Conservation (phyloP, 1,284 basidiomycete species). For the Melanopsichium pennsylvanicum region DNA sequence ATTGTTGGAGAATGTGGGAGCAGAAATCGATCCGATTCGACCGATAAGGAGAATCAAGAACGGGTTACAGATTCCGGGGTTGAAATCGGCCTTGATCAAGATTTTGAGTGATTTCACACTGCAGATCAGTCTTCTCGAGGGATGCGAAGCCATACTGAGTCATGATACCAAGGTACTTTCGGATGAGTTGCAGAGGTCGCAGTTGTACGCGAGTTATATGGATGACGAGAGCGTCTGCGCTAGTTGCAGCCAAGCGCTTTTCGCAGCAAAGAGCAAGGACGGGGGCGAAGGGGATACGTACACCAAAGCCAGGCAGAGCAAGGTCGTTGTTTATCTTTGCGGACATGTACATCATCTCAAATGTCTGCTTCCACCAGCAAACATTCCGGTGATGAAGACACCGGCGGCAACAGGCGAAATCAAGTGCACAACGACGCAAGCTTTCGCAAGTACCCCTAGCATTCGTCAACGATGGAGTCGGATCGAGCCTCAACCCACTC, state of each 20-base stretch:
- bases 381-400: constrained; percentile 13
- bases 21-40: constrained; percentile 93
- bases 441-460: constrained; percentile 17
- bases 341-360: constrained; percentile 55
- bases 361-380: constrained; percentile 37
- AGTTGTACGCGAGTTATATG: constrained; percentile 43
- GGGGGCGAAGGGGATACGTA: constrained; percentile 8
- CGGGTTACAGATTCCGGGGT: constrained; percentile 91
- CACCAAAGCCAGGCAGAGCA: constrained; percentile 9
- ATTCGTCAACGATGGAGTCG: constrained; percentile 26
- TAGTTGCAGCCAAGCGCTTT: constrained; percentile 37
- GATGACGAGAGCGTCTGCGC: constrained; percentile 45
- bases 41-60: constrained; percentile 93
- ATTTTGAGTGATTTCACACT: constrained; percentile 95
- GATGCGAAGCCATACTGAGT: constrained; percentile 56
- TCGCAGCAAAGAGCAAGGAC: constrained; percentile 6
- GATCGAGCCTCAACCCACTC: not conserved
- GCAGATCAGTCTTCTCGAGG: constrained; percentile 66
- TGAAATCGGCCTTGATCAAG: constrained; percentile 93
- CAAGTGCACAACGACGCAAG: constrained; percentile 33
- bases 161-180: constrained; percentile 47
- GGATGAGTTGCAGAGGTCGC: constrained; percentile 39
- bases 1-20: constrained; percentile 87
- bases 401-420: not conserved
- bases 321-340: constrained; percentile 57